These are phyloP conservation scores for Dalbergia cultrata DNA, from an alignment of 306 rosid genomes.

Conservation along the genomic window DNA sequence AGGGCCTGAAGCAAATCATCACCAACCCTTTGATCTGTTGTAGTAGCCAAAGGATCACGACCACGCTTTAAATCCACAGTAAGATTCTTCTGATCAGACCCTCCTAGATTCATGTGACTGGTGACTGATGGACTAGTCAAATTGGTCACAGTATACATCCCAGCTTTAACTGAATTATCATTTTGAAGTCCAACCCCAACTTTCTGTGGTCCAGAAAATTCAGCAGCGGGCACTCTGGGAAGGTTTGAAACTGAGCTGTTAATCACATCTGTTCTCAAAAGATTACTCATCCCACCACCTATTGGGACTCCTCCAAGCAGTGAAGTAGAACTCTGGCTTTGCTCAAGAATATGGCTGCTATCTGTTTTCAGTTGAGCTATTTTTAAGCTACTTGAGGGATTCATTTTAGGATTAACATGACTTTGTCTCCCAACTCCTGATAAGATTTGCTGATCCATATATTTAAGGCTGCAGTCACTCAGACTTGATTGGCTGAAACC, in stretches of 20 bases:
- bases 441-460: constrained; percentile 56
- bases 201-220: constrained; percentile 50
- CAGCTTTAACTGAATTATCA: constrained; percentile 50
- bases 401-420: constrained; percentile 43
- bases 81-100: constrained; percentile 49
- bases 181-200: constrained; percentile 56
- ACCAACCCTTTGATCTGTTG: constrained; percentile 53
- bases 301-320: constrained; percentile 63
- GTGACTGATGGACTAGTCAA: constrained; percentile 48
- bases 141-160: constrained; percentile 49
- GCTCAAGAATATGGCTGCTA: constrained; percentile 55
- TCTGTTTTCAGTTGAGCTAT: constrained; percentile 53
- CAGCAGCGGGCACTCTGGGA: constrained; percentile 36
- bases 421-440: constrained; percentile 50
- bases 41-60: constrained; percentile 49
- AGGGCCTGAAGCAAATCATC: constrained; percentile 64
- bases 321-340: constrained; percentile 49
- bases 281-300: constrained; percentile 49
- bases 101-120: constrained; percentile 45
- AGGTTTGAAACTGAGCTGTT: constrained; percentile 52
- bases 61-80: constrained; percentile 53
- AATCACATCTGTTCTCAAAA: constrained; percentile 52
- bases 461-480: constrained; percentile 50
- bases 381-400: constrained; percentile 53
- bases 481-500: constrained; percentile 55